Percentiles rank a stretch among this genome's conserved stretches.
phyloP scores from a whole-genome alignment of 352 stramenopile species.

The Phytophthora megakarya region DNA sequence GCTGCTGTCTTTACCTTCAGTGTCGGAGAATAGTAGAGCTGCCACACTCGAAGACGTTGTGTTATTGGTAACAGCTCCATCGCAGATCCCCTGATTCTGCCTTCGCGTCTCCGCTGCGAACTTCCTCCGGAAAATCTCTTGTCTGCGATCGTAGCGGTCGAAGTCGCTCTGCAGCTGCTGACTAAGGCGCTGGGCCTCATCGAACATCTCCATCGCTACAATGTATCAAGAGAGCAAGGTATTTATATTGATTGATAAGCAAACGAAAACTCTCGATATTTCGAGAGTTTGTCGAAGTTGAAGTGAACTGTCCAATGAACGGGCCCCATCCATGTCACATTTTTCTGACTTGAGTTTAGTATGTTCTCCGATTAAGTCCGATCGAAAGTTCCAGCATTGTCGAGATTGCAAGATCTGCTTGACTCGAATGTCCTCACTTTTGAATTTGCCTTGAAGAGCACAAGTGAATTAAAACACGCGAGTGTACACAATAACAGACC shows the following conservation, averaged over 20 bases:
- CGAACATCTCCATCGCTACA: conserved; percentile 52
- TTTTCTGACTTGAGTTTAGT: conserved; percentile 25
- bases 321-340: conserved; percentile 15
- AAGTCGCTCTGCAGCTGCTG: conserved; percentile 49
- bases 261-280: conserved; percentile 16
- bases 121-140: conserved; percentile 60
- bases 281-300: conserved; percentile 29
- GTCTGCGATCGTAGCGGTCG: conserved; percentile 47
- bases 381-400: conserved; percentile 37
- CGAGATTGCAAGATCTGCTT: not conserved
- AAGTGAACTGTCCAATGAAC: conserved; percentile 31
- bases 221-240: not conserved
- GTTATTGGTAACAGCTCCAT: conserved; percentile 37
- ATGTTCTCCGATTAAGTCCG: conserved; percentile 28
- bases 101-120: conserved; percentile 56
- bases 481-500: conserved; percentile 22
- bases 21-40: conserved; percentile 38
- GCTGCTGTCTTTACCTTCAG: not conserved
- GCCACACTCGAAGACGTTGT: conserved; percentile 29
- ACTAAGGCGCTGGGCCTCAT: conserved; percentile 44
- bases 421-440: conserved; percentile 17
- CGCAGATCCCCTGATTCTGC: conserved; percentile 56
- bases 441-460: conserved; percentile 29
- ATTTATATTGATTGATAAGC: conserved; percentile 19
- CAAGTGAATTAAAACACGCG: conserved; percentile 23